Evolutionary conservation across 306 rosid genomes (phyloP), one percentile per base, ranked within the genome.

Genomic region (Biancaea sappan): DNA sequence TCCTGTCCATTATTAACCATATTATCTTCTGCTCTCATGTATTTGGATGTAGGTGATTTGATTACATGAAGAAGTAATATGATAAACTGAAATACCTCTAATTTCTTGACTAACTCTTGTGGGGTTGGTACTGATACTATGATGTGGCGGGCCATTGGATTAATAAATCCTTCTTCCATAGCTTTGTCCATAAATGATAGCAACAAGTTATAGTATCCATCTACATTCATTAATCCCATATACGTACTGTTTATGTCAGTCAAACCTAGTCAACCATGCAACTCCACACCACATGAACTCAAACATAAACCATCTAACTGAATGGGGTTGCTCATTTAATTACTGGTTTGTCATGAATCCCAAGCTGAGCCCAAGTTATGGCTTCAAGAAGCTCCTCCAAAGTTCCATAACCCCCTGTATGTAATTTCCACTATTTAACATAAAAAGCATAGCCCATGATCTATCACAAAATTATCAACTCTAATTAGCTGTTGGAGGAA

Each of bases 361-460:
- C 99, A 70, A 94, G 97, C 72, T 94, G 99, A 66, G 99, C 99
- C 99, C 99, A 94, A 8, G 99, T 92, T 82, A 94, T 94, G 65
- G 88, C 99, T 81, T 94, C 97, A 80, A 94, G 99, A 44, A 94
- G 89, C 84, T 94, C 97, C 83, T 94, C 99, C 68, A 94, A 81
- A 38, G 99, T 94, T 76, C 99, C 99, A 87, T 94, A 92, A 34
- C 99, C 99, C 40, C 99, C 99, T 94, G 86, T 48, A 69, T 61
- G 6, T 19, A 29, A 26, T 12, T 2, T 15, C 35, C 19, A 56
- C n/a, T n/a, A 24, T 53, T 24, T 24, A 24, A 10, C 12, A 11
- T 25, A 12, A 31, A n/a, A n/a, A n/a, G n/a, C n/a, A n/a, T n/a
- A n/a, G n/a, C n/a, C n/a, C n/a, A n/a, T n/a, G n/a, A n/a, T n/a